phyloP scores from a whole-genome alignment of 2,329 filamentous ascomycete genomes.

The Arachnomyces sp. region DNA sequence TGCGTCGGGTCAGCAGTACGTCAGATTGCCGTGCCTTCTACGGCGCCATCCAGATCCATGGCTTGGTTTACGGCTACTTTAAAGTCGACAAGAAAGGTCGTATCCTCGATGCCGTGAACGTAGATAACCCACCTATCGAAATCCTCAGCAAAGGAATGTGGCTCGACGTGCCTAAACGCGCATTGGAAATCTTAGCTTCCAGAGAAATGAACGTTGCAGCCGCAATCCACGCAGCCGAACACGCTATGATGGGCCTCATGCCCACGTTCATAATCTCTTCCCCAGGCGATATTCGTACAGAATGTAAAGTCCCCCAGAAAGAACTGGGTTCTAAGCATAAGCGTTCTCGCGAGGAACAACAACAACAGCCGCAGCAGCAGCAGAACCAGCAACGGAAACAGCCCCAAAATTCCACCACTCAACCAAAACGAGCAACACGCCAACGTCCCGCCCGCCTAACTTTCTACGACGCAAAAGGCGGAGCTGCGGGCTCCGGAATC shows the following conservation, averaged over 20 bases:
- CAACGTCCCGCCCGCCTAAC: conserved; percentile 83
- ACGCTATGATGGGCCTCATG: conserved; percentile 77
- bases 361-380: conserved; percentile 1
- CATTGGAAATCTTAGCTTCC: conserved; percentile 68
- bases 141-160: conserved; percentile 84
- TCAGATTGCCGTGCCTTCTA: conserved; percentile 68
- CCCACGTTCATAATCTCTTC: conserved; percentile 85
- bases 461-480: conserved; percentile 93
- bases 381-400: conserved; percentile 6
- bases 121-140: conserved; percentile 87
- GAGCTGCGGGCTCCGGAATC: conserved; percentile 72
- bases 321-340: conserved; percentile 62
- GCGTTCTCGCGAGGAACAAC: conserved; percentile 17
- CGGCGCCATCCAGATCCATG: conserved; percentile 74
- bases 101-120: conserved; percentile 83
- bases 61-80: conserved; percentile 93
- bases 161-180: conserved; percentile 76
- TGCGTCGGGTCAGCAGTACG: conserved; percentile 56
- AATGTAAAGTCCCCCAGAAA: conserved; percentile 83
- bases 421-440: conserved; percentile 39
- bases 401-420: conserved; percentile 11
- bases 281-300: conserved; percentile 85
- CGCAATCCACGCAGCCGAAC: conserved; percentile 89
- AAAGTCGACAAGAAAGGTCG: conserved; percentile 81
- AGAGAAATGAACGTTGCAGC: conserved; percentile 72